A percentile compares a stretch with the other conserved stretches of the same genome.
Conservation (phyloP, 371 early-diverging fungal species). For the Mucor mucedo region DNA sequence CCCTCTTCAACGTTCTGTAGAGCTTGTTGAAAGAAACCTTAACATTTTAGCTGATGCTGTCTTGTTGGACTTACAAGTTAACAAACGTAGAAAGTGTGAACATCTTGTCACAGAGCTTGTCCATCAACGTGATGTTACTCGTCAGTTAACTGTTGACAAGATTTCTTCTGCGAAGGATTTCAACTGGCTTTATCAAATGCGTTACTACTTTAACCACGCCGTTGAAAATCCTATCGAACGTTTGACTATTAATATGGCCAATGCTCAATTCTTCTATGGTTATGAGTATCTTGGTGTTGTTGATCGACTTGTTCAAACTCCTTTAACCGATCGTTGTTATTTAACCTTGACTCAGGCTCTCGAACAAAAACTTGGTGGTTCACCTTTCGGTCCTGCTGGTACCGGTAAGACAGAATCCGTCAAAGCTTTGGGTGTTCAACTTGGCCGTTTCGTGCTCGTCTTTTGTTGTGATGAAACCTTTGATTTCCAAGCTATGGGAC, state of each 20-base stretch:
- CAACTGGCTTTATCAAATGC: slow-evolving; percentile 97
- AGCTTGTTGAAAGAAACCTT: slow-evolving; percentile 75
- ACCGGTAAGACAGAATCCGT: slow-evolving; percentile 99
- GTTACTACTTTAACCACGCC: slow-evolving; percentile 84
- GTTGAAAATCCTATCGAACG: slow-evolving; percentile 73
- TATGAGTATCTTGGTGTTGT: slow-evolving; percentile 97
- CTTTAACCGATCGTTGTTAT: slow-evolving; percentile 97
- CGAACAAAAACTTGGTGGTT: slow-evolving; percentile 91
- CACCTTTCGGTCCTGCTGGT: slow-evolving; percentile 97
- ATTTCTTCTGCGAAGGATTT: slow-evolving; percentile 80
- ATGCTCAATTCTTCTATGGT: slow-evolving; percentile 93
- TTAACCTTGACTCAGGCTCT: slow-evolving; percentile 97
- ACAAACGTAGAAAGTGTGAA: slow-evolving; percentile 94
- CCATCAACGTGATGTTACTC: slow-evolving; percentile 95
- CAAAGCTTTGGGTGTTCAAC: slow-evolving; percentile 94
- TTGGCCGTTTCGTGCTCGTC: slow-evolving; percentile 97
- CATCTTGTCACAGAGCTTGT: slow-evolving; percentile 98
- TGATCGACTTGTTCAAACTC: slow-evolving; percentile 97
- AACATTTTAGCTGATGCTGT: slow-evolving; percentile 93
- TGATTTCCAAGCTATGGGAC: slow-evolving; percentile 99
- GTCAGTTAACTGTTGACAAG: slow-evolving; percentile 66
- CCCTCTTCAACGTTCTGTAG: slow-evolving; percentile 64
- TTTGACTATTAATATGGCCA: slow-evolving; percentile 89
- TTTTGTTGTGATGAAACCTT: slow-evolving; percentile 99
- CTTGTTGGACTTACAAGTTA: slow-evolving; percentile 79